Evolutionary conservation across 1,284 basidiomycete species (phyloP), one percentile per base, ranked within the genome.

Genomic region (Malassezia arunalokei): DNA sequence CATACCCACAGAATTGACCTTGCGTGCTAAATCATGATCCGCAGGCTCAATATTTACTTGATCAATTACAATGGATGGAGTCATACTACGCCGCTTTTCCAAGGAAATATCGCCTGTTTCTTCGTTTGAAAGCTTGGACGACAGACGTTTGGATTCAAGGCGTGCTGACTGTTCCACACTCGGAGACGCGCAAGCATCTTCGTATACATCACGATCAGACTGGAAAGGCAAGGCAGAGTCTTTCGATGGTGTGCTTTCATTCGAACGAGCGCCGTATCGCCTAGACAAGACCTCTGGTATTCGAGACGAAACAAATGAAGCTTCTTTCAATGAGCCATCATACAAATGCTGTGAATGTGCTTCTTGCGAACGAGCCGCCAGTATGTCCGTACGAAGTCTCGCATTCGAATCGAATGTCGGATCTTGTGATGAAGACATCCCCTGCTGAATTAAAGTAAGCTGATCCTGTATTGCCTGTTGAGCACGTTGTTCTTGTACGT

Each of bases 11-110:
- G 52, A 32, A 35, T 49, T 54, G 3, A 38, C 44, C 24, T 47
- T 47, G 14, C 35, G 15, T 29, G 32, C 29, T 31, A 47, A 39
- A 11, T 37, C 47, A 33, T 54, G 40, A 29, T 48, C 39, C 7
- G 15, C 7, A 6, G 40, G 3, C 28, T 43, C 51, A 14, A 47
- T 30, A 17, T 30, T 31, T 20, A 32, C 17, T 20, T 39, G 41
- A 27, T 55, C 43, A 32, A 55, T 55, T 14, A 55, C 39, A 37
- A 55, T 55, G 7, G 53, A 55, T 0, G 53, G 53, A 12, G 53
- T 48, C 6, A 45, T 1, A 17, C n/a, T 31, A 6, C 41, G 41
- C 6, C 20, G 14, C 9, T 31, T 31, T 5, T 53, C 45, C 8
- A 30, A 11, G 15, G 33, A 35, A 3, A 15, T 5, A 28, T 28